phyloP scores from a whole-genome alignment of 768 basidiomycete species.

The Lactifluus rugatus region DNA sequence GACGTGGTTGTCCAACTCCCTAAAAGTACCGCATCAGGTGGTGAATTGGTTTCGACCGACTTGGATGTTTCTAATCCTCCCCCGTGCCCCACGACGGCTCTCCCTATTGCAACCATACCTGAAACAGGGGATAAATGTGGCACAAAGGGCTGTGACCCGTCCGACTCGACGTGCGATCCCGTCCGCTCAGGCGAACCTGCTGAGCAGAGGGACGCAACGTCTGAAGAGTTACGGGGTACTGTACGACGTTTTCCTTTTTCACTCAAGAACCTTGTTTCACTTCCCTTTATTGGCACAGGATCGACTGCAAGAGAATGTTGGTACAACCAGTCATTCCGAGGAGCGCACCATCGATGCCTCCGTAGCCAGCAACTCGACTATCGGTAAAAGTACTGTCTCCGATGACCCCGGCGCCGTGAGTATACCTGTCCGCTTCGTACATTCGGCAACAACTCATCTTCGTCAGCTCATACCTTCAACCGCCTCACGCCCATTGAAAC shows the following conservation, averaged over 20 bases:
- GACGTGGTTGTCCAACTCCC: background rate
- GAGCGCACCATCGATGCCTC: background rate
- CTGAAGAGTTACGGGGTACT: background rate
- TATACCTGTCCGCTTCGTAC: background rate
- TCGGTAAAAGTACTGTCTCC: background rate
- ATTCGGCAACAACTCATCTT: background rate
- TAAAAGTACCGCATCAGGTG: background rate
- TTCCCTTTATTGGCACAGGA: background rate
- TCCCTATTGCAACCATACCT: background rate
- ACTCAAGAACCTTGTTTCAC: background rate
- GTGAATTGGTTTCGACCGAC: background rate
- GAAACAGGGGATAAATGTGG: too few relatives aligned
- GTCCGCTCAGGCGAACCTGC: background rate
- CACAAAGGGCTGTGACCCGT: too few relatives aligned
- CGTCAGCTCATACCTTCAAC: background rate
- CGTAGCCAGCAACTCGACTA: background rate
- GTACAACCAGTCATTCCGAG: background rate
- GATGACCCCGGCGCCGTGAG: background rate
- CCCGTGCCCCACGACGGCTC: background rate
- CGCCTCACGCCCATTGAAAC: background rate
- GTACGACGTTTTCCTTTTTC: background rate
- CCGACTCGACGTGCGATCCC: too few relatives aligned
- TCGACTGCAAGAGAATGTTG: background rate
- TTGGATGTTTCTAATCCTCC: too few relatives aligned
- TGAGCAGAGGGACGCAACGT: background rate